These are phyloP conservation scores for Oryza australiensis DNA, from an alignment of 176 grass and related monocot species.

Conservation along the genomic window DNA sequence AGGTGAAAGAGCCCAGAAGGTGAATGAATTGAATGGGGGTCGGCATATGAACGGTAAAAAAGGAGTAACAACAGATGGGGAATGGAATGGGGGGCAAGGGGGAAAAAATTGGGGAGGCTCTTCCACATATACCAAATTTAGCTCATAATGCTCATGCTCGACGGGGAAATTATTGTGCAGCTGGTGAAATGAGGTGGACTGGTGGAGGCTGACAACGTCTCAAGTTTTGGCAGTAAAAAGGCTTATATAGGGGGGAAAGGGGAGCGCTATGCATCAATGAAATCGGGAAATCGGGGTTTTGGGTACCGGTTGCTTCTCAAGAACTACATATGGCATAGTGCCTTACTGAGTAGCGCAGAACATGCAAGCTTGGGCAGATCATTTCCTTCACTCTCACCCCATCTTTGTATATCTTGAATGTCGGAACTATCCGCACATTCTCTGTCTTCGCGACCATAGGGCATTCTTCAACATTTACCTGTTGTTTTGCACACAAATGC, in stretches of 20 bases:
- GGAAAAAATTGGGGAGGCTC: slow-evolving; percentile 39
- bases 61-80: slow-evolving; percentile 24
- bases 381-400: slow-evolving; percentile 89
- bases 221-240: slow-evolving; percentile 41
- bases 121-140: slow-evolving; percentile 55
- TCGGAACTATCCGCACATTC: slow-evolving; percentile 79
- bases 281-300: slow-evolving; percentile 21
- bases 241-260: slow-evolving; percentile 23
- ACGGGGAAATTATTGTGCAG: slow-evolving; percentile 54
- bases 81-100: background rate
- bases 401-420: slow-evolving; percentile 97
- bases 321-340: slow-evolving; percentile 70
- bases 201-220: slow-evolving; percentile 37
- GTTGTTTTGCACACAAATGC: background rate
- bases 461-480: slow-evolving; percentile 80
- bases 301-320: slow-evolving; percentile 38
- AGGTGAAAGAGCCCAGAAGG: slow-evolving; percentile 51
- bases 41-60: slow-evolving; percentile 41
- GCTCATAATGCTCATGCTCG: slow-evolving; percentile 45
- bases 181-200: slow-evolving; percentile 34
- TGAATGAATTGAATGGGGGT: slow-evolving; percentile 47
- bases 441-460: slow-evolving; percentile 67
- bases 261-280: slow-evolving; percentile 32
- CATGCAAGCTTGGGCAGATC: slow-evolving; percentile 86
- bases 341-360: slow-evolving; percentile 82